A percentile compares a stretch with the other conserved stretches of the same genome.
phyloP scores from a whole-genome alignment of 225 moss, liverwort and hornwort genomes.

The Bryoerythrophyllum caledonicum region DNA sequence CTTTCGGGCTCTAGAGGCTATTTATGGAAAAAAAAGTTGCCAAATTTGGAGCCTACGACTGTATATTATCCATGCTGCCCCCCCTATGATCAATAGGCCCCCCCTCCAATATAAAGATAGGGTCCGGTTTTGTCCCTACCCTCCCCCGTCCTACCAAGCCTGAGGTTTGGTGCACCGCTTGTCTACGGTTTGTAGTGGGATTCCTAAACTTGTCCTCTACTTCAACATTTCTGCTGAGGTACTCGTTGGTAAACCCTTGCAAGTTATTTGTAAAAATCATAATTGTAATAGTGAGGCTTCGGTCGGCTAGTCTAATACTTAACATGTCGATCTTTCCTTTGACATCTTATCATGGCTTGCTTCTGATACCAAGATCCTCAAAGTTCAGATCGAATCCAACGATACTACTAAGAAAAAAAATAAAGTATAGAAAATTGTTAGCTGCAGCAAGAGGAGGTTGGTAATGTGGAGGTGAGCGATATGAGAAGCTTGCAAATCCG shows the following conservation, averaged over 20 bases:
- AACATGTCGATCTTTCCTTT: neutral
- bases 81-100: no score
- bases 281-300: neutral
- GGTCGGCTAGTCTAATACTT: neutral
- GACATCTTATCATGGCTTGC: neutral
- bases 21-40: no score
- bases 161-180: no score
- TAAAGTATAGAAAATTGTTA: neutral
- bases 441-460: constrained; percentile 87
- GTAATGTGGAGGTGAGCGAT: constrained; percentile 93
- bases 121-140: no score
- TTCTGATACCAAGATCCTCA: neutral
- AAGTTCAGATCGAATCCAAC: neutral
- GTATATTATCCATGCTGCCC: no score
- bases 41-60: no score
- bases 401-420: neutral
- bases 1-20: no score
- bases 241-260: constrained; percentile 7
- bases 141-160: no score
- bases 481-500: constrained; percentile 90
- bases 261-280: neutral
- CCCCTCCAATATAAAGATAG: no score
- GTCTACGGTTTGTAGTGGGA: no score
- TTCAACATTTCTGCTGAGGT: constrained; percentile 90
- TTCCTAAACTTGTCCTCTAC: constrained; percentile 88